These are phyloP conservation scores for Leishmania aethiopica DNA, from an alignment of 208 protist species.

Conservation along the genomic window DNA sequence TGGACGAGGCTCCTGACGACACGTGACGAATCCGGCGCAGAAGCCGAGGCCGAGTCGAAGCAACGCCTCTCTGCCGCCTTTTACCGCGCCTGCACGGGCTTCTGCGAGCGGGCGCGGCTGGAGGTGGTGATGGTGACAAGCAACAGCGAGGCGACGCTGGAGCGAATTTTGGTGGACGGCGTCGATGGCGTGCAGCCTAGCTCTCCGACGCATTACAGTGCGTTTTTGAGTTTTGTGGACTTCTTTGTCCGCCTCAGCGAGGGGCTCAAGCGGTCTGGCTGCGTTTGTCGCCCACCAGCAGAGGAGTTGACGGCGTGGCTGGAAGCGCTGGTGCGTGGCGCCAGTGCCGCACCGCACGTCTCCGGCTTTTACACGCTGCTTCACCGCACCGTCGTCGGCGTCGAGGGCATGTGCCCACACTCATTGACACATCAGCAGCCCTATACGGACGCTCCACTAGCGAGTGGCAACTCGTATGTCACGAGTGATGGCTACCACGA, in stretches of 20 bases:
- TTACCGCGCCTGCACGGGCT: constrained; percentile 1
- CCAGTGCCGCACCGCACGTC: constrained; percentile 27
- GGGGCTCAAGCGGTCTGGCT: neutral
- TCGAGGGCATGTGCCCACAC: neutral
- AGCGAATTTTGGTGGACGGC: constrained; percentile 3
- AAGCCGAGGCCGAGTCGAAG: neutral
- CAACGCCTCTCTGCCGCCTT: constrained; percentile 11
- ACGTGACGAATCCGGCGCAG: neutral
- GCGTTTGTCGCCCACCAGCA: neutral
- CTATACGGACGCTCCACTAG: neutral
- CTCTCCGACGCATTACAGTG: constrained; percentile 2
- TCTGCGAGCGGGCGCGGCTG: constrained; percentile 7
- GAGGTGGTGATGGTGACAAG: neutral
- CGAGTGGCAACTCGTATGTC: neutral
- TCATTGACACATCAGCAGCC: neutral
- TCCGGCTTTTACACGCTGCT: constrained; percentile 56
- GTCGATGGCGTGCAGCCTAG: neutral
- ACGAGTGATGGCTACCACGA: neutral
- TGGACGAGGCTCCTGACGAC: constrained; percentile 11
- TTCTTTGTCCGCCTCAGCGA: constrained; percentile 19
- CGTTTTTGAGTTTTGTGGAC: constrained; percentile 15
- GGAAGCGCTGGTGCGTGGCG: constrained; percentile 12
- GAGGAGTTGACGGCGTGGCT: constrained; percentile 4
- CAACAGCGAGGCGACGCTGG: neutral
- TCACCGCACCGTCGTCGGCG: constrained; percentile 24